These are phyloP conservation scores for Fraxinus americana DNA, from an alignment of 257 asterid species.

Conservation along the genomic window DNA sequence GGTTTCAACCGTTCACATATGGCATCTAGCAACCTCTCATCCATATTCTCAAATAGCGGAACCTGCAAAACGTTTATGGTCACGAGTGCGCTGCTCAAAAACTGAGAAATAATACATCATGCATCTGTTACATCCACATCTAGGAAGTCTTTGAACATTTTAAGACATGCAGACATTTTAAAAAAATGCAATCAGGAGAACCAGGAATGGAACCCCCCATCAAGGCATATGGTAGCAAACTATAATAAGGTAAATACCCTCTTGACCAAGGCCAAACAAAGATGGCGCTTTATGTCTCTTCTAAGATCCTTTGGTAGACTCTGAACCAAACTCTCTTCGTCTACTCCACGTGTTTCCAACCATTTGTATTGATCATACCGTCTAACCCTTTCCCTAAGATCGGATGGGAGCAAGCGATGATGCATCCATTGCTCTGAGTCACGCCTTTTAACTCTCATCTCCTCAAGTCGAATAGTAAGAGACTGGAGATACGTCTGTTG, in stretches of 20 bases:
- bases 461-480: constrained; percentile 96
- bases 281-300: constrained; percentile 97
- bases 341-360: constrained; percentile 98
- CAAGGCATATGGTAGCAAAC: not conserved
- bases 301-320: constrained; percentile 94
- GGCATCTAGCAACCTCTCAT: constrained; percentile 94
- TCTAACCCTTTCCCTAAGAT: constrained; percentile 89
- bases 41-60: constrained; percentile 95
- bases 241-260: constrained; percentile 54
- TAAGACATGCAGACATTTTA: not conserved
- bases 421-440: constrained; percentile 99
- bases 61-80: constrained; percentile 52
- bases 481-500: constrained; percentile 96
- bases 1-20: constrained; percentile 95
- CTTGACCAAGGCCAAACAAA: constrained; percentile 93
- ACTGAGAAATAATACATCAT: not conserved
- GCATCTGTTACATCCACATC: not conserved
- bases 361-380: constrained; percentile 98
- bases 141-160: not conserved
- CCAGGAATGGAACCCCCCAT: not conserved
- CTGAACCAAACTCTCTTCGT: constrained; percentile 86
- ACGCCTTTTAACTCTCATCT: constrained; percentile 98
- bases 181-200: not conserved
- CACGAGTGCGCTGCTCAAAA: not conserved
- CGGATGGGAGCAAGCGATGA: constrained; percentile 94